These are phyloP conservation scores for Sugiyamaella novakii DNA, from an alignment of 1,139 yeast genomes.

Conservation along the genomic window DNA sequence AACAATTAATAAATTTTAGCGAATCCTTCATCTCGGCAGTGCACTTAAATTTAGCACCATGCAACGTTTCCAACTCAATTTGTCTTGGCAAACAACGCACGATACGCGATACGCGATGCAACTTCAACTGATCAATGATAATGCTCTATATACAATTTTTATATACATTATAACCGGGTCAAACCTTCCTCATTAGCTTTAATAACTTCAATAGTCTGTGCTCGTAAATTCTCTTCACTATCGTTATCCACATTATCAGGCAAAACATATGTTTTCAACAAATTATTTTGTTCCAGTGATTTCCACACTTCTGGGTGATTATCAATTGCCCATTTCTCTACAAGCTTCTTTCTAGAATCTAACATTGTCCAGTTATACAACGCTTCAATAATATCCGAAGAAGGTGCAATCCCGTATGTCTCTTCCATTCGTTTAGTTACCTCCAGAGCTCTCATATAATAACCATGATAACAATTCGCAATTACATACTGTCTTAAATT, in stretches of 20 bases:
- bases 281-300: slow-evolving; percentile 44
- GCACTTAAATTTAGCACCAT: no score
- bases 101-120: no score
- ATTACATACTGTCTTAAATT: slow-evolving; percentile 65
- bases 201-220: slow-evolving; percentile 9
- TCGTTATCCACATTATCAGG: slow-evolving; percentile 36
- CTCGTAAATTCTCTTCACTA: slow-evolving; percentile 30
- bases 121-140: no score
- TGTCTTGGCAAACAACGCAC: no score
- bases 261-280: slow-evolving; percentile 42
- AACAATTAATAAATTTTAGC: no score
- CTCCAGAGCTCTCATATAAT: slow-evolving; percentile 58
- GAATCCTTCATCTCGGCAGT: no score
- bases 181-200: slow-evolving; percentile 1
- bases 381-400: slow-evolving; percentile 54
- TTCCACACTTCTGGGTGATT: slow-evolving; percentile 53
- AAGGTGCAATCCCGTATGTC: slow-evolving; percentile 53
- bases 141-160: no score
- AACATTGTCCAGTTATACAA: slow-evolving; percentile 65
- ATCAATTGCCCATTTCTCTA: slow-evolving; percentile 57
- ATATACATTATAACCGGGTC: no score
- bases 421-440: slow-evolving; percentile 53
- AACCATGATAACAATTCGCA: slow-evolving; percentile 74
- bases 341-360: slow-evolving; percentile 49
- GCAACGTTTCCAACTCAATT: no score